A percentile compares a stretch with the other conserved stretches of the same genome.
phyloP scores from a whole-genome alignment of 176 grass and related monocot genomes.

The Elymus sibiricus region DNA sequence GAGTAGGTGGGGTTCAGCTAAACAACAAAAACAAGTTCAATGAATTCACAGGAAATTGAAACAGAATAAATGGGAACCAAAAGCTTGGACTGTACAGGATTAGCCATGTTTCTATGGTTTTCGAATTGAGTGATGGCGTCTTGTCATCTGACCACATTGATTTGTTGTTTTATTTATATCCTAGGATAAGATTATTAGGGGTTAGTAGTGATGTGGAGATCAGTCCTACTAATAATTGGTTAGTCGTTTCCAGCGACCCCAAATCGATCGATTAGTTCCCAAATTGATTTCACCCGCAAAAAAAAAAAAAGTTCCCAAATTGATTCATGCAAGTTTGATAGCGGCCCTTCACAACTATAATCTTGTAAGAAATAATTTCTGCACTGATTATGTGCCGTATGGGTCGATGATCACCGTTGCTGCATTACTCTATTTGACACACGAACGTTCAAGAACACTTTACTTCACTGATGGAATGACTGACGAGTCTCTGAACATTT shows the following conservation, averaged over 20 bases:
- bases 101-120: not conserved
- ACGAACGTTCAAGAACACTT: not conserved
- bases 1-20: conserved; percentile 6
- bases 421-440: not conserved
- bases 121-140: not conserved
- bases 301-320: not conserved
- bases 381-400: not conserved
- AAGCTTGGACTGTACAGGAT: not conserved
- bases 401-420: not conserved
- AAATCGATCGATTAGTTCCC: not conserved
- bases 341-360: not conserved
- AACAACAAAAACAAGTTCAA: not conserved
- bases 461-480: not conserved
- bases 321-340: not conserved
- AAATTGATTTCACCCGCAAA: no score
- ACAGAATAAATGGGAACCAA: not conserved
- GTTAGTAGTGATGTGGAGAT: not conserved
- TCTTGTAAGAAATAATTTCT: no score
- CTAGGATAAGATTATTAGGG: not conserved
- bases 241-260: not conserved
- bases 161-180: not conserved
- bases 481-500: not conserved
- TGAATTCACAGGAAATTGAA: not conserved
- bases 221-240: not conserved
- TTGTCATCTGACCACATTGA: not conserved